phyloP scores from a whole-genome alignment of 139 green algal genomes.

The Chlorella sp. region DNA sequence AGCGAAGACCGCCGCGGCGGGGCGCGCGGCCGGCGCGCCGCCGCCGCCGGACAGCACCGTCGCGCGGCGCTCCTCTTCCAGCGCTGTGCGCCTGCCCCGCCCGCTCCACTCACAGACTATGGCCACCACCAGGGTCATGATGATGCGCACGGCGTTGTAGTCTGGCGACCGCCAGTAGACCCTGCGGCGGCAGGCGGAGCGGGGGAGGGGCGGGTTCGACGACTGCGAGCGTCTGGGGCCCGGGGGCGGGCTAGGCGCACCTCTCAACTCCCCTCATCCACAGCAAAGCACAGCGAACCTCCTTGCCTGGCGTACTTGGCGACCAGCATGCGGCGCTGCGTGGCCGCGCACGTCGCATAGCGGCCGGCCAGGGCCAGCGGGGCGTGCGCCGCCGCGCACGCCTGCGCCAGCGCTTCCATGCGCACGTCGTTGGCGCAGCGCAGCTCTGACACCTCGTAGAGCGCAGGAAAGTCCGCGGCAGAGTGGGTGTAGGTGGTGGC shows the following conservation, averaged over 20 bases:
- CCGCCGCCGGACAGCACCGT: no score
- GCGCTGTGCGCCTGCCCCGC: no score
- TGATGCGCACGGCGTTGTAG: slow-evolving; percentile 45
- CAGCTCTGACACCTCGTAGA: slow-evolving; percentile 42
- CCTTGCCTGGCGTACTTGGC: slow-evolving; percentile 37
- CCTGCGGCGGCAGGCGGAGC: no score
- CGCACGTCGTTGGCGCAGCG: slow-evolving; percentile 22
- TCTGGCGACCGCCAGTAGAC: slow-evolving; percentile 49
- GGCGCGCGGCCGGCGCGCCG: no score
- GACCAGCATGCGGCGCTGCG: slow-evolving; percentile 32
- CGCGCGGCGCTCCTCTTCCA: no score
- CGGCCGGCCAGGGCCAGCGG: slow-evolving; percentile 29
- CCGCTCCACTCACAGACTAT: slow-evolving; percentile 5
- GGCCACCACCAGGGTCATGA: slow-evolving; percentile 45
- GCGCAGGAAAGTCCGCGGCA: slow-evolving; percentile 38
- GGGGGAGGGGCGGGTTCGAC: no score
- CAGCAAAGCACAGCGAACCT: no score
- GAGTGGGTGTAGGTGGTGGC: slow-evolving; percentile 31
- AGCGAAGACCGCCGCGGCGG: no score
- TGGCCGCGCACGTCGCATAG: slow-evolving; percentile 30
- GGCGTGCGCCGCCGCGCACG: slow-evolving; percentile 14
- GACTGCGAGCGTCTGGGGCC: no score
- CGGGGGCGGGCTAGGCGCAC: no score
- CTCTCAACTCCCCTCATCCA: no score
- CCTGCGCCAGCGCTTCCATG: slow-evolving; percentile 19